Percentiles rank a stretch among this genome's conserved stretches.
Conservation (phyloP, 2,329 filamentous ascomycete species). For the Cytospora piceae region DNA sequence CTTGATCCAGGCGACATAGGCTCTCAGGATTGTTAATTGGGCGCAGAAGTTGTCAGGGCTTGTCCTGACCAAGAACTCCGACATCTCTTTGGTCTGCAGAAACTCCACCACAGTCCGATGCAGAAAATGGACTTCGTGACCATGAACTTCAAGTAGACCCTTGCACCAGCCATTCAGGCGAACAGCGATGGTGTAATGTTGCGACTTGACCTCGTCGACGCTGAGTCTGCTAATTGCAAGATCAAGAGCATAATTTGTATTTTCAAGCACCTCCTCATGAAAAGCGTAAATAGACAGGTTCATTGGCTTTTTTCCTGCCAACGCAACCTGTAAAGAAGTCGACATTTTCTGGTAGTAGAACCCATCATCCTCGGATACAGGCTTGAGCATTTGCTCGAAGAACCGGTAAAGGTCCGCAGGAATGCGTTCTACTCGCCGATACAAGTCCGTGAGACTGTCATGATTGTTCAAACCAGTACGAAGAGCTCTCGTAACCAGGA, state of each 20-base stretch:
- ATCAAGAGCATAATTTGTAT: conserved; percentile 4
- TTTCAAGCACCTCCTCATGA: neutral
- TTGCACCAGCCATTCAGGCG: conserved; percentile 3
- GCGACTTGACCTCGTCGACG: neutral
- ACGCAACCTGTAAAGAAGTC: neutral
- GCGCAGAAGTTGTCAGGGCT: neutral
- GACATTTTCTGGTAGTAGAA: conserved; percentile 16
- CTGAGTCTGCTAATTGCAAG: neutral
- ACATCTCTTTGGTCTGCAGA: neutral
- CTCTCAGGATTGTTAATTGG: neutral
- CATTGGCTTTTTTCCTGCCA: neutral
- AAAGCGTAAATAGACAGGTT: neutral
- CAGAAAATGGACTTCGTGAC: neutral
- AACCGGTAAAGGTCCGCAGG: neutral
- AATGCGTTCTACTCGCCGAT: neutral
- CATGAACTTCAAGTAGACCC: conserved; percentile 7
- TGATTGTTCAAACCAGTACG: conserved; percentile 1
- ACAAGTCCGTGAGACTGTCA: conserved; percentile 1
- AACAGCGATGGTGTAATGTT: neutral
- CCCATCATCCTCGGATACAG: neutral
- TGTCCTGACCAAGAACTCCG: neutral
- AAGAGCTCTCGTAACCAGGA: conserved; percentile 14
- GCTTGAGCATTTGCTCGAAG: conserved; percentile 11
- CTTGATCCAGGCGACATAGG: conserved; percentile 5
- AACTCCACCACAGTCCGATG: neutral